Evolutionary conservation across 495 filamentous ascomycete species (phyloP).

Genomic region (Aspergillus heteromorphus): DNA sequence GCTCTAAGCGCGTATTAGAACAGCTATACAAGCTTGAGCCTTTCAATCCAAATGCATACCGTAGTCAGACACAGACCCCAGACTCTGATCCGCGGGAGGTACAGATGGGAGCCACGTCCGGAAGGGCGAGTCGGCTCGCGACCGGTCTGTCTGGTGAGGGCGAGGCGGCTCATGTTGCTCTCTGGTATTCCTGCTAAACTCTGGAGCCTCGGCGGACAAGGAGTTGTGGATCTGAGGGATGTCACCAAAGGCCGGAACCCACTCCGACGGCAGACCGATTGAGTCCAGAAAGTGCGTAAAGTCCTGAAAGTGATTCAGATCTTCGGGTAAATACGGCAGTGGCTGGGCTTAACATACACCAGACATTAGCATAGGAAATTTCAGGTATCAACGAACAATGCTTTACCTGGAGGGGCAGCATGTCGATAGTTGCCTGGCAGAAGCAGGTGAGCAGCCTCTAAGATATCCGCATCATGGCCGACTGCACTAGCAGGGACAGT

Average conservation of each 20-base stretch:
- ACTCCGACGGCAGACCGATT: slow-evolving; percentile 35
- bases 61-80: slow-evolving; percentile 30
- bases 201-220: slow-evolving; percentile 20
- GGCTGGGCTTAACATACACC: slow-evolving; percentile 22
- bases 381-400: not conserved
- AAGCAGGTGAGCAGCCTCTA: slow-evolving; percentile 37
- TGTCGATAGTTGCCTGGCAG: slow-evolving; percentile 31
- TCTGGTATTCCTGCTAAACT: slow-evolving; percentile 11
- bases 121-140: slow-evolving; percentile 36
- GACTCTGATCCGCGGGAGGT: slow-evolving; percentile 32
- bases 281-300: slow-evolving; percentile 40
- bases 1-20: slow-evolving; percentile 18
- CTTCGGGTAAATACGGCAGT: slow-evolving; percentile 32
- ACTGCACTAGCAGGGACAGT: slow-evolving; percentile 5
- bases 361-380: not conserved
- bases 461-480: slow-evolving; percentile 34
- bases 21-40: not conserved
- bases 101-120: slow-evolving; percentile 39
- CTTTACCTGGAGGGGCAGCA: slow-evolving; percentile 16
- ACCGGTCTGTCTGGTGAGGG: slow-evolving; percentile 18
- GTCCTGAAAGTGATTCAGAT: slow-evolving; percentile 38
- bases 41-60: slow-evolving; percentile 15
- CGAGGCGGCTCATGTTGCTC: slow-evolving; percentile 20
- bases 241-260: slow-evolving; percentile 29
- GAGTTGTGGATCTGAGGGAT: slow-evolving; percentile 24